These are phyloP conservation scores for Arabidopsis lyrata DNA, from an alignment of 441 rosid genomes.

Conservation along the genomic window DNA sequence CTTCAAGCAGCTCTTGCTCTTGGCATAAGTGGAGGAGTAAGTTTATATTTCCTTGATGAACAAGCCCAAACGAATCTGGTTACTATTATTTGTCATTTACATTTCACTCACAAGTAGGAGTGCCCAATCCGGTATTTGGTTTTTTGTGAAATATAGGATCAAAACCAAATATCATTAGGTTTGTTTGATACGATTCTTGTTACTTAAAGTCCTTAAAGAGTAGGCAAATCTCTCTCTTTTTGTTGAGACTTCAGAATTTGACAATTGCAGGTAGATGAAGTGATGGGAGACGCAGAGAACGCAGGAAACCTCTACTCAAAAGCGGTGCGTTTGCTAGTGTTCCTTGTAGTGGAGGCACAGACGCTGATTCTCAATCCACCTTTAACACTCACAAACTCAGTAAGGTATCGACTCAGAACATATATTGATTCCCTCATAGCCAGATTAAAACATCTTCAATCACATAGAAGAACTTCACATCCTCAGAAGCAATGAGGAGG, in stretches of 20 bases:
- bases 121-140: not conserved
- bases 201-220: not conserved
- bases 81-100: not conserved
- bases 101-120: not conserved
- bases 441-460: slow-evolving; percentile 65
- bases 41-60: slow-evolving; percentile 42
- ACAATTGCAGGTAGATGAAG: slow-evolving; percentile 73
- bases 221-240: not conserved
- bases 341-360: slow-evolving; percentile 89
- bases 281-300: slow-evolving; percentile 70
- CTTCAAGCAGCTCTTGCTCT: slow-evolving; percentile 85
- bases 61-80: not conserved
- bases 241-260: slow-evolving; percentile 10
- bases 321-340: slow-evolving; percentile 76
- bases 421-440: slow-evolving; percentile 73
- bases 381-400: slow-evolving; percentile 88
- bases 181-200: not conserved
- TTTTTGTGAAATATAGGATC: not conserved
- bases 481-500: slow-evolving; percentile 55
- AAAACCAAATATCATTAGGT: not conserved
- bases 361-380: slow-evolving; percentile 91
- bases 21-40: slow-evolving; percentile 84
- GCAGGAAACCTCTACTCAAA: slow-evolving; percentile 71
- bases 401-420: slow-evolving; percentile 65
- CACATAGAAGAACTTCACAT: slow-evolving; percentile 59